Evolutionary conservation across 495 filamentous ascomycete genomes (phyloP), one percentile per base, ranked within the genome.

Genomic region (Lindgomyces ingoldianus): DNA sequence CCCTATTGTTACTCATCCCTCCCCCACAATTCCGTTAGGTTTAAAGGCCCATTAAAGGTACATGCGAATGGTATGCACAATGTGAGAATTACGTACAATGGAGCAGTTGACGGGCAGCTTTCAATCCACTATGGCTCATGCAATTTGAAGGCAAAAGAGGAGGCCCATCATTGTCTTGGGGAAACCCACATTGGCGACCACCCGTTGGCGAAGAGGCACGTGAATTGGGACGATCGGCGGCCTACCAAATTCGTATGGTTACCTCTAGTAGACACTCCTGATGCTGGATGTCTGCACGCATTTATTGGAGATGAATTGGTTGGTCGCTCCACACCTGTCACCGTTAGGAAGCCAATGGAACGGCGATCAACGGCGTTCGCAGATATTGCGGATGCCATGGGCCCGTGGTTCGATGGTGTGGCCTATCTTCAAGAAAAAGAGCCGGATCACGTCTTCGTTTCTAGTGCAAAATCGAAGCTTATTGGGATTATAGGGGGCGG

Each of bases 401-500:
- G 87, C 0, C 84, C 87, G 0, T 89, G 87, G 86, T 89, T 39
- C 14, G 33, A 39, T 14, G 33, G 86, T 4, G 84, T 89, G 10
- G 79, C 78, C 36, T 79, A 84, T 57, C 77, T 89, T 57, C 76
- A 83, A 58, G 74, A 77, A 33, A 84, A 81, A 64, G 76, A 84
- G 27, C 74, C 80, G 11, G 70, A 71, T 12, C 67, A 77, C 6
- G 74, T 82, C 0, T 80, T 85, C 48, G 81, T 83, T 9, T 53
- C 74, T 8, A 67, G 76, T 9, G 82, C 83, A 10, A 89, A 84
- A 73, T 60, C 50, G 41, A 83, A 84, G 69, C 71, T 76, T 57
- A 72, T 78, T 67, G 87, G 83, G 44, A 89, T 89, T 64, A 71
- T 89, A 4, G 87, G 87, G 4, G 85, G 81, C 39, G 87, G 87